Base-by-base conservation (phyloP, 202 grass and related monocot genomes). In the Carex sylvatica region DNA sequence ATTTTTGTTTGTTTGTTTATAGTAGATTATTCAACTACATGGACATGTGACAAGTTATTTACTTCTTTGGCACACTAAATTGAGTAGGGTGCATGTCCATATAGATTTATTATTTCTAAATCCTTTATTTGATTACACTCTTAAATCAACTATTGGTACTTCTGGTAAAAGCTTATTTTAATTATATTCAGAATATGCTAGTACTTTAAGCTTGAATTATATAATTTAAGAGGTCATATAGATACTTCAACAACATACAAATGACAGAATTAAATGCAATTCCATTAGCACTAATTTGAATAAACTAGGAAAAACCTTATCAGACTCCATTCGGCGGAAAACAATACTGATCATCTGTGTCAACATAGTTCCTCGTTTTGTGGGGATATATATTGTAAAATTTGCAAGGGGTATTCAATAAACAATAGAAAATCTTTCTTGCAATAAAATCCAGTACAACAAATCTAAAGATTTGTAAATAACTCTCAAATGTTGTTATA, bases 261-360 rank as follows among this genome's bases (percentile, higher is more conserved):
- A 56, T 35, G 26, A 56, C 13, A 8, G 51, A 24, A 15, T 76
- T 36, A 58, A 4, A 58, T 18, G 30, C 73, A 77, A 77, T 35
- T 76, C 5, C 52, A 58, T 58, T 76, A n/a, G 4, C 8, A 36
- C 49, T 70, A 76, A 4, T 54, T 77, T 77, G 19, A 58, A 77
- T n/a, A 77, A 36, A 77, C 4, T 20, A 77, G 26, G 51, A 55
- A 83, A 85, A 83, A 86, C 96, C 89, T 89, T 89, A 85, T 99
- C 96, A 9, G 83, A 92, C 70, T 96, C 93, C 96, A 99, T 99
- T 81, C 96, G 84, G 80, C 91, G 91, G 81, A 99, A 99, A 61
- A 99, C 85, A 85, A 99, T 99, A 83, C 89, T 99, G 77, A 99
- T 99, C 91, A 99, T 99, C 87, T 99, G 96, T 84, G 96, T 96